Percentiles rank a stretch among this genome's conserved stretches.
Evolutionary conservation across 2,329 filamentous ascomycete genomes (phyloP).

Genomic region (Westerdykella aurantiaca): DNA sequence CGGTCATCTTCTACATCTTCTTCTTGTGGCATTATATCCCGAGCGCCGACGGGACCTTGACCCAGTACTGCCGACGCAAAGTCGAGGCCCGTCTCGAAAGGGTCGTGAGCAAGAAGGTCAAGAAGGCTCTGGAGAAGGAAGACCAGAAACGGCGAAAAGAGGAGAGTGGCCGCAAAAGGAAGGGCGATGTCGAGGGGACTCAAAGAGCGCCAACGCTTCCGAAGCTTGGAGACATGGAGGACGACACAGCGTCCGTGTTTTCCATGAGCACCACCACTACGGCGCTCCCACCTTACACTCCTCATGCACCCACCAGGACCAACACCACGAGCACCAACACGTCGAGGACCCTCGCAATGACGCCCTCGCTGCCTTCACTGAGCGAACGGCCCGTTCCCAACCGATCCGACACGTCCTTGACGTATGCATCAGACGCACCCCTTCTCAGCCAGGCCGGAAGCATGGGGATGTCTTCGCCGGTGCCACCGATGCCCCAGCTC

Average conservation of each 20-base stretch:
- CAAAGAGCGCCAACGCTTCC: slow-evolving; percentile 39
- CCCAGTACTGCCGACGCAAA: slow-evolving; percentile 84
- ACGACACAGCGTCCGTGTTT: slow-evolving; percentile 37
- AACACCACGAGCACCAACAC: slow-evolving; percentile 45
- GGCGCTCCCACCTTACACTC: slow-evolving; percentile 44
- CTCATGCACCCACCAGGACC: slow-evolving; percentile 50
- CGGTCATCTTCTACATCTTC: slow-evolving; percentile 71
- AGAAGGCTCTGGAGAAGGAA: slow-evolving; percentile 79
- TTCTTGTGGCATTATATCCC: slow-evolving; percentile 94
- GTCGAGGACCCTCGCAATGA: slow-evolving; percentile 18
- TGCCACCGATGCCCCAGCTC: slow-evolving; percentile 26
- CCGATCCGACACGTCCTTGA: slow-evolving; percentile 47
- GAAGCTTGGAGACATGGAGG: slow-evolving; percentile 34
- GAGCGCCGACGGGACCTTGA: slow-evolving; percentile 69
- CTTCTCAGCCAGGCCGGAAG: slow-evolving; percentile 55
- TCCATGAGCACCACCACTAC: slow-evolving; percentile 31
- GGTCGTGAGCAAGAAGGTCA: slow-evolving; percentile 81
- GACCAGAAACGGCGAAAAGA: slow-evolving; percentile 51
- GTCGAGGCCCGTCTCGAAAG: slow-evolving; percentile 77
- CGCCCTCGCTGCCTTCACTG: slow-evolving; percentile 41
- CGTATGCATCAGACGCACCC: slow-evolving; percentile 60
- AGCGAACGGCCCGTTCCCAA: slow-evolving; percentile 33
- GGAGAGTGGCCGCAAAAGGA: slow-evolving; percentile 27
- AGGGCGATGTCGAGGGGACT: slow-evolving; percentile 36
- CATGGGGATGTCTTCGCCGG: slow-evolving; percentile 47